Evolutionary conservation across 176 grass and related monocot species (phyloP).

Genomic region (Avena atlantica): DNA sequence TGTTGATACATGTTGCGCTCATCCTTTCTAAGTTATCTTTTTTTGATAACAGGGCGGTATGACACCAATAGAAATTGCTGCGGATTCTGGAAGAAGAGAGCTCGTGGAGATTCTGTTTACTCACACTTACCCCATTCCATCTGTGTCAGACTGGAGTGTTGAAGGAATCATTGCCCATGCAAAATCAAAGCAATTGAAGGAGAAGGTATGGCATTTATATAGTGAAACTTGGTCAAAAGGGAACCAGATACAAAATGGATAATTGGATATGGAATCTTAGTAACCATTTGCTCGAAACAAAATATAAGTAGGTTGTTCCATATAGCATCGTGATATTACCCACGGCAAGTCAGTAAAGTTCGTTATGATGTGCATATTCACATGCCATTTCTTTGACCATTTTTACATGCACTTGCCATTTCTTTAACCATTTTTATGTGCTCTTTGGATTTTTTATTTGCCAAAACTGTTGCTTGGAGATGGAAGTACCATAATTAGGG

Average conservation of each 20-base stretch:
- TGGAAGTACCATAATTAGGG: not conserved
- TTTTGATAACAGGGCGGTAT: not conserved
- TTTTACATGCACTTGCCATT: not conserved
- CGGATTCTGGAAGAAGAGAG: constrained; percentile 37
- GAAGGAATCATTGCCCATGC: constrained; percentile 47
- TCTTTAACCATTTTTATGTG: not conserved
- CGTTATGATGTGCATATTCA: not conserved
- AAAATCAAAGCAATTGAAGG: constrained; percentile 19
- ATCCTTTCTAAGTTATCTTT: not conserved
- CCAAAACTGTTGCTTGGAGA: not conserved
- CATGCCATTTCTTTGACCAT: not conserved
- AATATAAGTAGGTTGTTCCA: not conserved
- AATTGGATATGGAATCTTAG: not conserved
- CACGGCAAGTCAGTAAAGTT: not conserved
- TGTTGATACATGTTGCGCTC: not conserved
- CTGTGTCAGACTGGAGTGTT: constrained; percentile 44
- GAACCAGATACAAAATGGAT: not conserved
- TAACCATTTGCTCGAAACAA: not conserved
- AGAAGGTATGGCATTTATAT: too few relatives aligned
- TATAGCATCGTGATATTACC: not conserved
- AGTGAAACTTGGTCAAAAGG: not conserved
- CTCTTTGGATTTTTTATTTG: not conserved
- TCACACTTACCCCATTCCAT: constrained; percentile 40
- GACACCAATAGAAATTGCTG: constrained; percentile 46
- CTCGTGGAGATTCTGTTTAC: constrained; percentile 48